A percentile compares a stretch with the other conserved stretches of the same genome.
These are phyloP conservation scores for Pogostemon cablin DNA, from an alignment of 257 asterid genomes.

Conservation along the genomic window DNA sequence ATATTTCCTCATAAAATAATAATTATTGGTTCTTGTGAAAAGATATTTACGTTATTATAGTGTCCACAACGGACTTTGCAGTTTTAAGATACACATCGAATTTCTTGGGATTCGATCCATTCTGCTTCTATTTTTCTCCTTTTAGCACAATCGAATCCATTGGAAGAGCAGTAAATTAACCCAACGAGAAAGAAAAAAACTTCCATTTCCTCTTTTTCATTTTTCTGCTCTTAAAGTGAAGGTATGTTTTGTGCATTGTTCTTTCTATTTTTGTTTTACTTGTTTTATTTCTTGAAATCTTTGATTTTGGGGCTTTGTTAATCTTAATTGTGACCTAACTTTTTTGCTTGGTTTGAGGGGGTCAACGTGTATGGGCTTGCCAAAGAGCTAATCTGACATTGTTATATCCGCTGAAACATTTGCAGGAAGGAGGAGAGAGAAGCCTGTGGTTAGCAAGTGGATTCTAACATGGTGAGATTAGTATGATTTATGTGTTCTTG, in stretches of 20 bases:
- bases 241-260: conserved; percentile 22
- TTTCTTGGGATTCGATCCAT: conserved; percentile 36
- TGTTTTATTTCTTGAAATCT: conserved; percentile 27
- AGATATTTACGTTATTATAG: conserved; percentile 28
- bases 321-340: neutral
- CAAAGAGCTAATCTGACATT: conserved; percentile 36
- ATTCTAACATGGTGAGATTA: conserved; percentile 22
- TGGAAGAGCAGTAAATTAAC: conserved; percentile 32
- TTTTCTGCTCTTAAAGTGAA: conserved; percentile 28
- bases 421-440: conserved; percentile 33
- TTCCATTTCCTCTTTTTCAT: conserved; percentile 16
- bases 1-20: neutral
- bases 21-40: neutral
- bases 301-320: conserved; percentile 24
- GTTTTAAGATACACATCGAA: conserved; percentile 21
- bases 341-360: conserved; percentile 31
- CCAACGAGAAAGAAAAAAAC: conserved; percentile 20
- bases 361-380: conserved; percentile 34
- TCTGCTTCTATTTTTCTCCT: conserved; percentile 18
- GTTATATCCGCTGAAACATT: conserved; percentile 30
- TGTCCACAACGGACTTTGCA: conserved; percentile 21
- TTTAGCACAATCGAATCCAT: conserved; percentile 33
- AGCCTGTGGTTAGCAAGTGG: conserved; percentile 18
- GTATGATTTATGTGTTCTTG: conserved; percentile 6
- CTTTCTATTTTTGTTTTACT: neutral